Conservation (phyloP, 139 green algal species). For the Mesostigma viride region DNA sequence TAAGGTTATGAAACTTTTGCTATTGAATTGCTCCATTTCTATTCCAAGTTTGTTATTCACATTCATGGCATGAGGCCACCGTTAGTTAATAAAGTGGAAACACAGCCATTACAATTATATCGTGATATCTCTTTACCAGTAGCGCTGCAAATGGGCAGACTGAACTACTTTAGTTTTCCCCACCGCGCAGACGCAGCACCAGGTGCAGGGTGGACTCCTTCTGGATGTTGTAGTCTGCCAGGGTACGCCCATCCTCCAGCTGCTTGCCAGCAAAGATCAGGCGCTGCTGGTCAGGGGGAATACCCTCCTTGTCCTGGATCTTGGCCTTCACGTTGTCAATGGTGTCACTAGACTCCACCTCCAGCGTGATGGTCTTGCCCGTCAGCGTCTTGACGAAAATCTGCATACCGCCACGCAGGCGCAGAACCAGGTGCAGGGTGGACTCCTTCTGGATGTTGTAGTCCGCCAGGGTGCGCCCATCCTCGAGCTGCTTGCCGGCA, state of each 20-base stretch:
- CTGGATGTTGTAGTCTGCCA: slow-evolving; percentile 94
- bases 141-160: no score
- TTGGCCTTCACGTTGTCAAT: slow-evolving; percentile 42
- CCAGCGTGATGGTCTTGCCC: slow-evolving; percentile 34
- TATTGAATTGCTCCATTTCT: no score
- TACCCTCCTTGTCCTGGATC: slow-evolving; percentile 45
- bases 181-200: slow-evolving; percentile 32
- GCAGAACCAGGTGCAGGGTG: slow-evolving; percentile 44
- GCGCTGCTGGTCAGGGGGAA: slow-evolving; percentile 84
- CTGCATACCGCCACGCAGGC: slow-evolving; percentile 76
- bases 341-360: slow-evolving; percentile 36
- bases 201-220: slow-evolving; percentile 46
- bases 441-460: slow-evolving; percentile 95
- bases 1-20: no score
- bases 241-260: slow-evolving; percentile 81
- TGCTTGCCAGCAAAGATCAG: slow-evolving; percentile 93
- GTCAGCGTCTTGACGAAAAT: slow-evolving; percentile 37
- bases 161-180: no score
- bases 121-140: no score
- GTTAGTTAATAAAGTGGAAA: no score
- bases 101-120: no score
- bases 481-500: slow-evolving; percentile 43
- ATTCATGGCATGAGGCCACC: no score
- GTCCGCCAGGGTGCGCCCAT: slow-evolving; percentile 51
- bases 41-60: no score